These are phyloP conservation scores for Ophiocordyceps australis DNA, from an alignment of 2,329 filamentous ascomycete species.

Conservation along the genomic window DNA sequence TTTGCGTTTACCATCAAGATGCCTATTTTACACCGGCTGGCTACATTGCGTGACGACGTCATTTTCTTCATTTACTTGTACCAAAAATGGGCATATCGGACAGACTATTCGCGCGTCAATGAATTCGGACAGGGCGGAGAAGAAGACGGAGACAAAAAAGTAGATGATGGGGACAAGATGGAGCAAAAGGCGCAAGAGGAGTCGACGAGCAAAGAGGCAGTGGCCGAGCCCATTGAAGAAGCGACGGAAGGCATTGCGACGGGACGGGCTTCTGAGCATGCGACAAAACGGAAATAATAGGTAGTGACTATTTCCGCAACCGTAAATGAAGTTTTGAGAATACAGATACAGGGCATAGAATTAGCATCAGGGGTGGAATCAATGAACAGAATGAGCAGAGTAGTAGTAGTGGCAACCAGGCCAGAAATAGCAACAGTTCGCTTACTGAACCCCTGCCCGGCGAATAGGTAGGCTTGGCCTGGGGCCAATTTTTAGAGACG, in stretches of 20 bases:
- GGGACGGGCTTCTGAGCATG: slow-evolving; percentile 28
- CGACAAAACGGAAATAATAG: slow-evolving; percentile 21
- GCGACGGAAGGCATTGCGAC: no score
- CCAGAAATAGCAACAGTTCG: no score
- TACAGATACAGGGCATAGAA: no score
- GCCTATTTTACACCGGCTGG: slow-evolving; percentile 81
- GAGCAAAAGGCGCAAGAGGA: slow-evolving; percentile 21
- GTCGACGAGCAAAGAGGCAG: slow-evolving; percentile 17
- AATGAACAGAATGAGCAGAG: no score
- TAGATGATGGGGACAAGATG: slow-evolving; percentile 13
- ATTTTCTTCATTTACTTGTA: slow-evolving; percentile 98
- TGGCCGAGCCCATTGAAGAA: no score
- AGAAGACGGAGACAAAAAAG: slow-evolving; percentile 37
- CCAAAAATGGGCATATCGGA: slow-evolving; percentile 80
- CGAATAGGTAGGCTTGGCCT: no score
- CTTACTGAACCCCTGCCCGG: no score
- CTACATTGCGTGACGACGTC: slow-evolving; percentile 83
- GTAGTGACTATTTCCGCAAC: no score
- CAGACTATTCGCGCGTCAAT: slow-evolving; percentile 84
- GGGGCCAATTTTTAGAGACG: no score
- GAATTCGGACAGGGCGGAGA: slow-evolving; percentile 98
- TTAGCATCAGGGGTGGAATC: no score
- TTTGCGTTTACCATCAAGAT: slow-evolving; percentile 99
- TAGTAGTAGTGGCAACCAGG: no score
- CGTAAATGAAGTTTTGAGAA: no score